Evolutionary conservation across 2,329 filamentous ascomycete species (phyloP), one percentile per base, ranked within the genome.

Genomic region (Exophiala aquamarina): DNA sequence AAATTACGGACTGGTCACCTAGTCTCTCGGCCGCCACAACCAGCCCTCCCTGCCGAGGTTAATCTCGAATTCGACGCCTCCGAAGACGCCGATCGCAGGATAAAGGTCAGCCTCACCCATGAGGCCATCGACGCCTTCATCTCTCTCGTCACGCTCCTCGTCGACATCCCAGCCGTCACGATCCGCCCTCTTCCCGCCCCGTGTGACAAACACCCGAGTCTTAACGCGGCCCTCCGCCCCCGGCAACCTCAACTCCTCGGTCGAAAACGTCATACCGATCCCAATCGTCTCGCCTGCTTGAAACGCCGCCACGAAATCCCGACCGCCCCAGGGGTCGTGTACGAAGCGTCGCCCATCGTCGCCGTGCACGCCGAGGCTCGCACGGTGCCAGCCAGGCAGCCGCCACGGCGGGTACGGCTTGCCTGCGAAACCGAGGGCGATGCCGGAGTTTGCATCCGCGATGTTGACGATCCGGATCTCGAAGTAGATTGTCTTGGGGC

Each of bases 81-180:
- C 81, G 63, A 82, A 84, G 17, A 81, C 65, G 3, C 81, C 81
- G 44, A 84, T 68, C 2, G 81, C 79, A 33, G 74, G 75, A 61
- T 81, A 79, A 35, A 84, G 55, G 61, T 84, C 81, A 54, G 86
- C 57, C 81, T 89, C 62, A 71, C 86, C 59, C 82, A 89, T 64
- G 74, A 89, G 63, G 72, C 86, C 56, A 77, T 81, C 20, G 73
- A 87, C 32, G 74, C 81, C 39, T 38, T 56, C 55, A 70, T 85
- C 57, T 57, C 75, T 71, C 39, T 61, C 62, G 63, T 84, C 81
- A 34, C 73, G 57, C 63, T 84, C 77, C 60, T 84, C 80, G 54
- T 82, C 76, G 20, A 83, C 65, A 62, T 82, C 70, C 81, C 81
- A 85, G 2, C 69, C 68, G 39, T 44, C 49, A 8, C 44, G 37